Evolutionary conservation across 805 yeast genomes (phyloP).

Genomic region (Yamadazyma ubonensis): DNA sequence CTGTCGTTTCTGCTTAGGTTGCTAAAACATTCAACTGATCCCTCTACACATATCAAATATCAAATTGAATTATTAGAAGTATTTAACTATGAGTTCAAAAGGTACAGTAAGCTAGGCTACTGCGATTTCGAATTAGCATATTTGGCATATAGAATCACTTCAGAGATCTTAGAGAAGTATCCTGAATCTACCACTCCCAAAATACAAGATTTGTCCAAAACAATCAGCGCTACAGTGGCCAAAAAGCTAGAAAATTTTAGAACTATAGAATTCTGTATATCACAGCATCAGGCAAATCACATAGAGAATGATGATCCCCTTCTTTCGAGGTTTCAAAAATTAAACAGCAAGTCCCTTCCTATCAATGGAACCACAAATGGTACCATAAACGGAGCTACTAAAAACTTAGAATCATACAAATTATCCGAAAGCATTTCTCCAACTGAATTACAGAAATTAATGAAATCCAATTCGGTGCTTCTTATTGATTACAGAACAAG

Average conservation of each 20-base stretch:
- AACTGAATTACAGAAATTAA: conserved; percentile 16
- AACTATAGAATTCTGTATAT: not conserved
- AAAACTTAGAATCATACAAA: conserved; percentile 11
- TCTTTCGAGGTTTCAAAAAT: conserved; percentile 24
- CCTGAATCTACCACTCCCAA: conserved; percentile 11
- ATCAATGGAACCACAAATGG: not conserved
- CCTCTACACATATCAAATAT: conserved; percentile 22
- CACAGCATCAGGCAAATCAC: not conserved
- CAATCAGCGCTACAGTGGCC: conserved; percentile 18
- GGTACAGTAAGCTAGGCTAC: conserved; percentile 25
- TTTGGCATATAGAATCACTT: conserved; percentile 22
- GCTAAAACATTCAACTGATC: conserved; percentile 11
- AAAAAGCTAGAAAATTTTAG: conserved; percentile 14
- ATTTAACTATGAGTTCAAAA: conserved; percentile 32
- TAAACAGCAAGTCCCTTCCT: conserved; percentile 8
- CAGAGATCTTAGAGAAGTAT: conserved; percentile 8
- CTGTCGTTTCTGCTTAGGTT: conserved; percentile 11
- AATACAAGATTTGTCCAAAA: conserved; percentile 18
- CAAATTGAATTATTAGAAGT: conserved; percentile 34
- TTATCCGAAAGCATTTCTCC: conserved; percentile 22
- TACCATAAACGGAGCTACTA: too few species aligned
- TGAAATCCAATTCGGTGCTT: conserved; percentile 35
- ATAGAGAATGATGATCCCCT: conserved; percentile 20
- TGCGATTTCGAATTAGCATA: conserved; percentile 41
- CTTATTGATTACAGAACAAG: conserved; percentile 71